phyloP scores from a whole-genome alignment of 2,329 filamentous ascomycete genomes.

The Cladosporium sp. region DNA sequence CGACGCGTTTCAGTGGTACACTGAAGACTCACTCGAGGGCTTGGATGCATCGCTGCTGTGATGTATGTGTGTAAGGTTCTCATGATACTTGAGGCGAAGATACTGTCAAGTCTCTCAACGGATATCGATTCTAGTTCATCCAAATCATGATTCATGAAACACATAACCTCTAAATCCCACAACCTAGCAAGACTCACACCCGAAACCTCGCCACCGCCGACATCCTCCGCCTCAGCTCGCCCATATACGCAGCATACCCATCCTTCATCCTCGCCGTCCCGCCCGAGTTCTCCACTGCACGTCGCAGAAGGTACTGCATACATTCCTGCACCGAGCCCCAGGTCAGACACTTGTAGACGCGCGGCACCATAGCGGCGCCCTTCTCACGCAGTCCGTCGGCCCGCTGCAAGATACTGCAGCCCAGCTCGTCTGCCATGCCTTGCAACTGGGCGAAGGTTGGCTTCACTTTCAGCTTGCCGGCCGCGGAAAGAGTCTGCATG shows the following conservation, averaged over 20 bases:
- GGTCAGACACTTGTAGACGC: slow-evolving; percentile 50
- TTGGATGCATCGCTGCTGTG: slow-evolving; percentile 6
- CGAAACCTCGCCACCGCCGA: neutral
- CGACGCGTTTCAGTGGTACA: slow-evolving; percentile 9
- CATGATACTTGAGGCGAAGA: too few relatives aligned
- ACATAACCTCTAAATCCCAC: too few relatives aligned
- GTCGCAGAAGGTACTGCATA: slow-evolving; percentile 62
- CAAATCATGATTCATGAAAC: too few relatives aligned
- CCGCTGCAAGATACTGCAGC: slow-evolving; percentile 47
- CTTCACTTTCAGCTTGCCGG: slow-evolving; percentile 38
- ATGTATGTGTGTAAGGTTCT: too few relatives aligned
- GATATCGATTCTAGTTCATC: too few relatives aligned
- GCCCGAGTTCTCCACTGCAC: slow-evolving; percentile 56
- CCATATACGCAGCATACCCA: slow-evolving; percentile 8
- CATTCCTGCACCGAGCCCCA: slow-evolving; percentile 63
- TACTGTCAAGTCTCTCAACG: too few relatives aligned
- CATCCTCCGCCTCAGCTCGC: slow-evolving; percentile 5
- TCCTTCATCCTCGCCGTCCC: slow-evolving; percentile 45
- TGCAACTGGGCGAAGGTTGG: slow-evolving; percentile 72
- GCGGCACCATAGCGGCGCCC: slow-evolving; percentile 14
- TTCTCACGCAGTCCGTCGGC: slow-evolving; percentile 34
- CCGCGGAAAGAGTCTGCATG: slow-evolving; percentile 39
- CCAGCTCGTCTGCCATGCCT: slow-evolving; percentile 94
- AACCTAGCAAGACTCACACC: too few relatives aligned
- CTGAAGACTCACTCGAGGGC: slow-evolving; percentile 1